Conservation (phyloP, 2,329 filamentous ascomycete species). For the Aaosphaeria arxii region DNA sequence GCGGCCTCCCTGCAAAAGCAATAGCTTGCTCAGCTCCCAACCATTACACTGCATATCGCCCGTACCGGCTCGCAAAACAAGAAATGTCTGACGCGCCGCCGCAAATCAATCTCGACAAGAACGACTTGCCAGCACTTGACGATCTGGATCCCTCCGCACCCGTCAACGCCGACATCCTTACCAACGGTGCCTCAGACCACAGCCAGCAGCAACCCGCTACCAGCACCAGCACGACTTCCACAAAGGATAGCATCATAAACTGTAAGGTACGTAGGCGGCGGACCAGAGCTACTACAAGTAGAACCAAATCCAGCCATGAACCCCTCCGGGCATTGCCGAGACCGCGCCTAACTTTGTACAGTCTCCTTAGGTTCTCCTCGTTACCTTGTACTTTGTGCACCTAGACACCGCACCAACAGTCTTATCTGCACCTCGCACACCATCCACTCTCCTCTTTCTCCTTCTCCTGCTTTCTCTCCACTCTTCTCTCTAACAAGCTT, state of each 20-base stretch:
- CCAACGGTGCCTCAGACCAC: constrained; percentile 8
- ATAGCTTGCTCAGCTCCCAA: too few species aligned
- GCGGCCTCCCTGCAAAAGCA: too few species aligned
- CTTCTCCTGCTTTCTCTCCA: constrained; percentile 27
- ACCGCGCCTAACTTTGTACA: constrained; percentile 30
- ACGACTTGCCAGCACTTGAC: constrained; percentile 24
- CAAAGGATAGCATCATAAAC: constrained; percentile 38
- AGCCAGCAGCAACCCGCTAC: constrained; percentile 1
- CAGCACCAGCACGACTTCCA: constrained; percentile 15
- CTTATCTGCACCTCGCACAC: constrained; percentile 36
- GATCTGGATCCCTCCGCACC: constrained; percentile 15
- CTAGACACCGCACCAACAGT: constrained; percentile 17
- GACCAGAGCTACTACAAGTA: too few species aligned
- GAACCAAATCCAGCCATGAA: constrained; percentile 4
- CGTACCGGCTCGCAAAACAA: neutral
- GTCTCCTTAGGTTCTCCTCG: too few species aligned
- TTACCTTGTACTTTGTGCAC: too few species aligned
- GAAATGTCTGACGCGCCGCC: constrained; percentile 32
- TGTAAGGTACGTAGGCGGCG: constrained; percentile 41
- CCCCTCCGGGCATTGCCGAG: constrained; percentile 29
- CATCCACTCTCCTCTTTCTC: constrained; percentile 14
- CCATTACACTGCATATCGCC: neutral
- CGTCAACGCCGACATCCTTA: constrained; percentile 7
- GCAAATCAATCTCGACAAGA: constrained; percentile 27
- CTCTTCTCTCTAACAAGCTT: constrained; percentile 23